A percentile compares a stretch with the other conserved stretches of the same genome.
Conservation (phyloP, 768 basidiomycete genomes). For the Guyanaporus albipodus region DNA sequence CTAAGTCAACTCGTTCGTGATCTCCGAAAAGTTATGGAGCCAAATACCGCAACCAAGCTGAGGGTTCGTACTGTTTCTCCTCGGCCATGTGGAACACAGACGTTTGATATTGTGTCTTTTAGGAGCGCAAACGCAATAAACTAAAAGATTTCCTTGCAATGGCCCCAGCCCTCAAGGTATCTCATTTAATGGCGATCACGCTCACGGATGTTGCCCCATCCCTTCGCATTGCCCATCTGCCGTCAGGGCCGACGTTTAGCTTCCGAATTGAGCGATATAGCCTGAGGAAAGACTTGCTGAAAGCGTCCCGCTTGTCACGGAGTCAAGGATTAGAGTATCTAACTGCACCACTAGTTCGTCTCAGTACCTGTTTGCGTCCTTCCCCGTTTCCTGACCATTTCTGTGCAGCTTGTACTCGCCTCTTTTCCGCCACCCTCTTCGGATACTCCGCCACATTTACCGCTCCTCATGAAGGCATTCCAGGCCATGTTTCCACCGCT, state of each 20-base stretch:
- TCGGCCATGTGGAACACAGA: not conserved
- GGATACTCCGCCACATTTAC: slow-evolving; percentile 74
- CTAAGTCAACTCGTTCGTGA: slow-evolving; percentile 88
- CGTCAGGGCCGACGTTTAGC: slow-evolving; percentile 89
- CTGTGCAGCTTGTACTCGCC: slow-evolving; percentile 73
- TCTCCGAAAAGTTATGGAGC: slow-evolving; percentile 94
- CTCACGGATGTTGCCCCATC: slow-evolving; percentile 83
- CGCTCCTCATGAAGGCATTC: slow-evolving; percentile 93
- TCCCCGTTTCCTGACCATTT: not conserved
- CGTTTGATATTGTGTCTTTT: slow-evolving; percentile 16
- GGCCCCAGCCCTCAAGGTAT: slow-evolving; percentile 85
- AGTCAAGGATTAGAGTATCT: slow-evolving; percentile 87
- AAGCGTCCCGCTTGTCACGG: slow-evolving; percentile 59
- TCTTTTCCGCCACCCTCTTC: slow-evolving; percentile 78
- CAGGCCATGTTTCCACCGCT: slow-evolving; percentile 96
- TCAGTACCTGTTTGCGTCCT: not conserved
- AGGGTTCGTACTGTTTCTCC: slow-evolving; percentile 46
- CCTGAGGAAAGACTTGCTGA: slow-evolving; percentile 78
- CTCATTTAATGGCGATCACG: slow-evolving; percentile 91
- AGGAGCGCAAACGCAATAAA: slow-evolving; percentile 91
- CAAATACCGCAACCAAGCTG: slow-evolving; percentile 92
- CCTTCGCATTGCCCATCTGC: slow-evolving; percentile 79
- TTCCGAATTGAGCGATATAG: slow-evolving; percentile 93
- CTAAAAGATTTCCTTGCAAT: slow-evolving; percentile 92
- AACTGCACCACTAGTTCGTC: slow-evolving; percentile 81